Evolutionary conservation across 768 basidiomycete genomes (phyloP).

Genomic region (Boletus rubroflammeus): DNA sequence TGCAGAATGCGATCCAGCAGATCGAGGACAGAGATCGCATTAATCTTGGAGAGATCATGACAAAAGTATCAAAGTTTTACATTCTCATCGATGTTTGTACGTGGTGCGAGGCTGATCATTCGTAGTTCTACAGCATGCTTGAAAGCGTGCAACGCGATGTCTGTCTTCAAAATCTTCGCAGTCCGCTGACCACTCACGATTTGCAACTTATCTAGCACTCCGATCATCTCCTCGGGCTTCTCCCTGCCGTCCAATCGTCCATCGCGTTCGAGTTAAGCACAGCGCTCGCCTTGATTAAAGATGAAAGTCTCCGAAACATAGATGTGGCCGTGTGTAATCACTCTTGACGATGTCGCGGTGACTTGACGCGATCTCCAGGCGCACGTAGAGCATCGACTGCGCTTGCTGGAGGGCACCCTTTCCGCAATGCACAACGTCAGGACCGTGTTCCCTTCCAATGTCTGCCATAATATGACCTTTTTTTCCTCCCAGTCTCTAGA

Average conservation of each 20-base stretch:
- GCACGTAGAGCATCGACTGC: slow-evolving; percentile 29
- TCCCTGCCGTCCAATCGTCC: slow-evolving; percentile 23
- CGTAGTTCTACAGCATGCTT: slow-evolving; percentile 26
- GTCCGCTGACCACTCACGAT: background rate
- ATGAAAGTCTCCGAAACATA: slow-evolving; percentile 28
- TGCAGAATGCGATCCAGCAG: slow-evolving; percentile 16
- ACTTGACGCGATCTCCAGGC: slow-evolving; percentile 22
- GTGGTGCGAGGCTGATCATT: slow-evolving; percentile 13
- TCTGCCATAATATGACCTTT: slow-evolving; percentile 17
- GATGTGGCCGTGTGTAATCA: slow-evolving; percentile 21
- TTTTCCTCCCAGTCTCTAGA: slow-evolving; percentile 17
- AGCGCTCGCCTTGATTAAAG: slow-evolving; percentile 26
- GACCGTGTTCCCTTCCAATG: slow-evolving; percentile 5
- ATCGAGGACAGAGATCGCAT: slow-evolving; percentile 20
- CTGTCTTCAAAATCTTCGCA: background rate
- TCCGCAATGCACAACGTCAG: slow-evolving; percentile 32
- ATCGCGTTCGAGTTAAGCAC: slow-evolving; percentile 22
- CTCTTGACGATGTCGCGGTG: background rate
- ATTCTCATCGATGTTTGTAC: background rate
- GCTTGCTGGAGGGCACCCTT: slow-evolving; percentile 23
- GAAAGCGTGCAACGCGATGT: slow-evolving; percentile 23
- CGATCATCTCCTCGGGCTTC: slow-evolving; percentile 24
- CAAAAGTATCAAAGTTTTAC: slow-evolving; percentile 19
- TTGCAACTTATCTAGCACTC: slow-evolving; percentile 22
- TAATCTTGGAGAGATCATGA: slow-evolving; percentile 18